These are phyloP conservation scores for Immersiella caudata DNA, from an alignment of 495 filamentous ascomycete species.

Conservation along the genomic window DNA sequence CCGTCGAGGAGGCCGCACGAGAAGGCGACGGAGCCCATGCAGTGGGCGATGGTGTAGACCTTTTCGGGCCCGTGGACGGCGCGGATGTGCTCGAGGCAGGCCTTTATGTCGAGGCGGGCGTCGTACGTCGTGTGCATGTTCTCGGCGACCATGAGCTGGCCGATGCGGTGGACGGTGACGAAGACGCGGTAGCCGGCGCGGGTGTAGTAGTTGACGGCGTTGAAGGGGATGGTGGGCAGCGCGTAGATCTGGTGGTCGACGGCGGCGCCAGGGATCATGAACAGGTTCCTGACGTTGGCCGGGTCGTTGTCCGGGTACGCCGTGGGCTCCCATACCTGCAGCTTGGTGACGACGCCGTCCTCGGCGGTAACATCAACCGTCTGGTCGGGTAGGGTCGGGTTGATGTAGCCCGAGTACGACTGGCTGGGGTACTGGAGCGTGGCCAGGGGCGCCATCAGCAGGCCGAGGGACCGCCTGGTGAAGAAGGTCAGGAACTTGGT, in stretches of 20 bases:
- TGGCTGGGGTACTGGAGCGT: constrained; percentile 57
- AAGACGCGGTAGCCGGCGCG: constrained; percentile 62
- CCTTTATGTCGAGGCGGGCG: constrained; percentile 62
- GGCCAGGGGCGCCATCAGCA: constrained; percentile 60
- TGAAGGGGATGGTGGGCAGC: constrained; percentile 65
- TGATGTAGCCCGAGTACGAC: constrained; percentile 51
- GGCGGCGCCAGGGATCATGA: constrained; percentile 64
- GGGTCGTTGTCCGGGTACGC: constrained; percentile 30
- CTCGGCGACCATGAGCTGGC: constrained; percentile 56
- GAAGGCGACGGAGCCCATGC: constrained; percentile 66
- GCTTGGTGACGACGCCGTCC: constrained; percentile 56
- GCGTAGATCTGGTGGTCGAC: constrained; percentile 67
- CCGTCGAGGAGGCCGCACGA: constrained; percentile 65
- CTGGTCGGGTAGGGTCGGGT: constrained; percentile 46
- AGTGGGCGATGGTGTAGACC: constrained; percentile 67
- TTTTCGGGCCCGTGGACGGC: constrained; percentile 37
- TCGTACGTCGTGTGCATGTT: constrained; percentile 62
- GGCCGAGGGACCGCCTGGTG: constrained; percentile 53
- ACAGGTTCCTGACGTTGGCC: constrained; percentile 48
- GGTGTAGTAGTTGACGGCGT: constrained; percentile 67
- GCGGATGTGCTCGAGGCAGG: constrained; percentile 60
- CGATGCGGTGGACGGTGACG: constrained; percentile 62
- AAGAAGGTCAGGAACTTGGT: constrained; percentile 61
- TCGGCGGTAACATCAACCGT: constrained; percentile 47
- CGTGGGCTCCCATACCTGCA: constrained; percentile 60